Conservation (phyloP, 306 rosid genomes). For the Astragalus glycyphyllos region DNA sequence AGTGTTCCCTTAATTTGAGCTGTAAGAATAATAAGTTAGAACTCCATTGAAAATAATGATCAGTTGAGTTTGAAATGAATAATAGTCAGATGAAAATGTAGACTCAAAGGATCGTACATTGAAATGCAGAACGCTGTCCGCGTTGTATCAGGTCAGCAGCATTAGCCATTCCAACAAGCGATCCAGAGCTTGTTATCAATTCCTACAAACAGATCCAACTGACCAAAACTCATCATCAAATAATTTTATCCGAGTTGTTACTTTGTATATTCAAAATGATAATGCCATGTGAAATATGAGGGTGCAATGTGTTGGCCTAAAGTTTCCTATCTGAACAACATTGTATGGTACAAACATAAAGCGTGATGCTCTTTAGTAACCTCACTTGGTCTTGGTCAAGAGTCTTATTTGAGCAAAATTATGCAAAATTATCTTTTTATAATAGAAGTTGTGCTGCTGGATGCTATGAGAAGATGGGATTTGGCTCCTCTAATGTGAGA, state of each 20-base stretch:
- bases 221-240: constrained; percentile 78
- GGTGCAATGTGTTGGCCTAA: constrained; percentile 15
- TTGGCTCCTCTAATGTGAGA: too few relatives aligned
- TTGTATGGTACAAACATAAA: too few relatives aligned
- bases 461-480: too few relatives aligned
- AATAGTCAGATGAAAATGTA: constrained; percentile 21
- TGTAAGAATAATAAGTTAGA: constrained; percentile 50
- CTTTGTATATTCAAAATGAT: constrained; percentile 7
- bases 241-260: constrained; percentile 47
- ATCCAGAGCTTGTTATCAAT: constrained; percentile 61
- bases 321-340: too few relatives aligned
- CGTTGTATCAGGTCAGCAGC: constrained; percentile 95
- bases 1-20: constrained; percentile 78
- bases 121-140: constrained; percentile 89
- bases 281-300: constrained; percentile 18
- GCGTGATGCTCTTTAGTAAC: too few relatives aligned
- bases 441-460: too few relatives aligned
- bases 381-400: too few relatives aligned
- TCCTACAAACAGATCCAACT: constrained; percentile 75
- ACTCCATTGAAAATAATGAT: constrained; percentile 34
- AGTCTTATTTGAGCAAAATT: too few relatives aligned
- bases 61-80: constrained; percentile 31
- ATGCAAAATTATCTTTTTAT: too few relatives aligned
- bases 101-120: constrained; percentile 58
- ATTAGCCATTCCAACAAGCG: constrained; percentile 60